phyloP scores from a whole-genome alignment of 345 rosid species.

The Gossypium rotundifolium region DNA sequence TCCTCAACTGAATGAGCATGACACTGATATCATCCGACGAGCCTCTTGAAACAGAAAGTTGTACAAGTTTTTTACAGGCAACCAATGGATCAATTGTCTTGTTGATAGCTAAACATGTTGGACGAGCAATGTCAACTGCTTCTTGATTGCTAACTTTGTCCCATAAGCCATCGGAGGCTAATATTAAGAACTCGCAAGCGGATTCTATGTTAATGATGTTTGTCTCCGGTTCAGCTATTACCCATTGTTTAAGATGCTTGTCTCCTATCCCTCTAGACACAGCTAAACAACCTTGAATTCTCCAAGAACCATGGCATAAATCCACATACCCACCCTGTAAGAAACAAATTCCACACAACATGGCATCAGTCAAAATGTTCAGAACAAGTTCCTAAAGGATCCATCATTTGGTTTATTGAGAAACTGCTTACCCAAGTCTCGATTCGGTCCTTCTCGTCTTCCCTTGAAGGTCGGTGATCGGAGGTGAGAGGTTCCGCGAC shows the following conservation, averaged over 20 bases:
- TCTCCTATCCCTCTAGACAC: constrained; percentile 86
- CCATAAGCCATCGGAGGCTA: constrained; percentile 35
- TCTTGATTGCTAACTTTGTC: constrained; percentile 80
- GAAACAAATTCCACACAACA: background rate
- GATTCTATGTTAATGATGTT: constrained; percentile 31
- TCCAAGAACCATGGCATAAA: constrained; percentile 61
- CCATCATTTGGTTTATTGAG: background rate
- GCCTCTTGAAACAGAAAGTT: constrained; percentile 59
- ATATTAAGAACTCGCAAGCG: constrained; percentile 65
- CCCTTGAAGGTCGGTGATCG: constrained; percentile 79
- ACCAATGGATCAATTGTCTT: constrained; percentile 27
- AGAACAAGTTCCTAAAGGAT: background rate
- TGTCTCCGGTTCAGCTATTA: constrained; percentile 44
- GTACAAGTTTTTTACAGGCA: constrained; percentile 65
- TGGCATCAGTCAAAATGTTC: background rate
- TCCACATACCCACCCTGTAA: constrained; percentile 80
- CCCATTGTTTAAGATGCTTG: constrained; percentile 35
- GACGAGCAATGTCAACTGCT: constrained; percentile 65
- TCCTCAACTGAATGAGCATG: constrained; percentile 45
- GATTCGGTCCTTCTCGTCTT: constrained; percentile 69
- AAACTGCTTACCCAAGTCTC: constrained; percentile 48
- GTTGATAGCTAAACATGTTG: constrained; percentile 34
- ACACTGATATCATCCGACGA: constrained; percentile 72
- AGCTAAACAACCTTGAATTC: constrained; percentile 78
- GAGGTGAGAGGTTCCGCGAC: constrained; percentile 74